Base-by-base conservation (phyloP, 495 filamentous ascomycete species). In the Aspergillus sparsus region DNA sequence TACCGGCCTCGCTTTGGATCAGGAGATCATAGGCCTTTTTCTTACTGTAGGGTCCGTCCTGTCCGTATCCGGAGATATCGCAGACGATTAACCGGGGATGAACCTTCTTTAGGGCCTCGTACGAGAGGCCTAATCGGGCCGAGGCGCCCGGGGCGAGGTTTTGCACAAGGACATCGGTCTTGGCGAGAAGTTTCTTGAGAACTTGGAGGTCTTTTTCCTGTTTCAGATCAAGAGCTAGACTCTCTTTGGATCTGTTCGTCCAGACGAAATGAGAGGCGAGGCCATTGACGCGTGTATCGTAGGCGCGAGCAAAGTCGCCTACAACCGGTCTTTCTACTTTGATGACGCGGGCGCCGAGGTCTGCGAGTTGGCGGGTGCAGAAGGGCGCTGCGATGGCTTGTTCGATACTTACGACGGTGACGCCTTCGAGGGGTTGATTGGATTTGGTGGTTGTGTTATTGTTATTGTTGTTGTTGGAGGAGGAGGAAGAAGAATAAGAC, bases 21-120 rank as follows among this genome's bases (percentile, higher is more conserved):
- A 84, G 73, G 41, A 82, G 74, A 53, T 82, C 81, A 60, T 84
- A 84, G 7, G 81, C 81, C 60, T 84, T 84, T 70, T 84, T 83
- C 49, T 80, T 69, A 0, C 73, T 69, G 61, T 83, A 82, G 0
- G 79, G 80, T 0, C 80, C 80, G 42, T 77, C 74, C 33, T 75
- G 70, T 0, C 80, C 80, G 60, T 82, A 82, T 2, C 80, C 80
- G 0, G 74, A 78, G 53, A 83, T 82, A 62, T 83, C 77, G 58
- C 80, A 83, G 5, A 82, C 80, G 34, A 83, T 82, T 31, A 83
- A 56, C 13, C 69, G 68, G 1, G 79, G 75, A 39, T 81, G 68
- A 11, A 69, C 62, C 5, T 65, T 62, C 51, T 74, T 75, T 31
- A 83, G 57, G 3, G 66, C 66, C 8, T 74, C 72, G 44, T 80